Evolutionary conservation across 139 green algal genomes (phyloP).

Genomic region (Asterochloris erici): DNA sequence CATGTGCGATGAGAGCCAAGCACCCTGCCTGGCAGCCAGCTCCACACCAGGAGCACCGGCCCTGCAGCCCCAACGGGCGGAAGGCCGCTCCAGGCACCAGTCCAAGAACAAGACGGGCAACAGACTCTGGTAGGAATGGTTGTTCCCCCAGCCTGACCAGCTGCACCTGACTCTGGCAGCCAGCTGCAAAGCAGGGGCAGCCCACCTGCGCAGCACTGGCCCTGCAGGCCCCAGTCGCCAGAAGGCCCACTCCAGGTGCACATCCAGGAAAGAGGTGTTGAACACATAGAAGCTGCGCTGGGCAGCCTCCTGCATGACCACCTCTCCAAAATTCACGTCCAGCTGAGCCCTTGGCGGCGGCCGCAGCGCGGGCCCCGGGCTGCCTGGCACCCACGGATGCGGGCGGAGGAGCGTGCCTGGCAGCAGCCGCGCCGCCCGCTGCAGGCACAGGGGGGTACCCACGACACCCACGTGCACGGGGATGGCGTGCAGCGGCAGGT

Average conservation of each 20-base stretch:
- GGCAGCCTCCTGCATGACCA: slow-evolving; percentile 25
- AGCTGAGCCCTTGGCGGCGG: slow-evolving; percentile 16
- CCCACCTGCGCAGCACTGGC: no score
- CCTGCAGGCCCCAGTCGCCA: background rate
- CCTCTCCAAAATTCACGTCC: slow-evolving; percentile 27
- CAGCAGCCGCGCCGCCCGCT: slow-evolving; percentile 41
- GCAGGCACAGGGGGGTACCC: slow-evolving; percentile 48
- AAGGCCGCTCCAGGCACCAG: no score
- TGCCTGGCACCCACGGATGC: background rate
- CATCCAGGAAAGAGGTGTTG: slow-evolving; percentile 36
- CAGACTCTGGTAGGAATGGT: no score
- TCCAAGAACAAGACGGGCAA: no score
- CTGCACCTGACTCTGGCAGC: no score
- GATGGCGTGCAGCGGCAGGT: slow-evolving; percentile 36
- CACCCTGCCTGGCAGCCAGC: no score
- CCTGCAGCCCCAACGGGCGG: no score
- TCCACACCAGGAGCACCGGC: no score
- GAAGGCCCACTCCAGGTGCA: slow-evolving; percentile 5
- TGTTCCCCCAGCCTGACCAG: no score
- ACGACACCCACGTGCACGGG: slow-evolving; percentile 50
- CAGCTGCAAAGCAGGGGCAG: no score
- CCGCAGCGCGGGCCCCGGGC: background rate
- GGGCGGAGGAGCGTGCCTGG: slow-evolving; percentile 16
- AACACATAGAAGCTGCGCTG: slow-evolving; percentile 44
- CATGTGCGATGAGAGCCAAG: no score